Evolutionary conservation across 2,329 filamentous ascomycete genomes (phyloP).

Genomic region (Hypoxylon sp.): DNA sequence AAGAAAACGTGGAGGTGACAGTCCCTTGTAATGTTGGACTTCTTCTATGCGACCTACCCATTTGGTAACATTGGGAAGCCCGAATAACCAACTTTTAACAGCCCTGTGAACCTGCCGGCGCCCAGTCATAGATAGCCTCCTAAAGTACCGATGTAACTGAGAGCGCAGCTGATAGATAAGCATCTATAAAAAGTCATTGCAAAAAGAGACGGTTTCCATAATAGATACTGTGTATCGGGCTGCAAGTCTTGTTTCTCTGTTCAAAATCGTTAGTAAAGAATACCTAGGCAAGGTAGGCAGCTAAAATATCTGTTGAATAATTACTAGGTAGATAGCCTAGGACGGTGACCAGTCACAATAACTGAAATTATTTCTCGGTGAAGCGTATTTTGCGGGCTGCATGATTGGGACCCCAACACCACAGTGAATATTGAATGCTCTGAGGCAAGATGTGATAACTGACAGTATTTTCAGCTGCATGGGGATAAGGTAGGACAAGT

Average conservation of each 20-base stretch:
- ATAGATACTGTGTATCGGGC: neutral
- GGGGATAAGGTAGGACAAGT: constrained; percentile 12
- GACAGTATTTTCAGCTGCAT: constrained; percentile 20
- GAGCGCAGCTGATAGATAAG: neutral
- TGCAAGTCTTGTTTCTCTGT: neutral
- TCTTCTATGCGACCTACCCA: constrained; percentile 8
- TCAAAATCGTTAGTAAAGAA: neutral
- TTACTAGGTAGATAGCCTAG: neutral
- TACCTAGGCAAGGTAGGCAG: no score
- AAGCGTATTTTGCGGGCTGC: constrained; percentile 10
- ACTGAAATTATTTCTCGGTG: neutral
- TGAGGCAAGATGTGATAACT: constrained; percentile 16
- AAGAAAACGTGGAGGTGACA: constrained; percentile 8
- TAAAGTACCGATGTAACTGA: neutral
- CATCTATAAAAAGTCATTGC: neutral
- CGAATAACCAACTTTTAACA: constrained; percentile 1
- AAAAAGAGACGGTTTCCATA: neutral
- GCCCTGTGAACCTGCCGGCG: neutral
- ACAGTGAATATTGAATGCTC: constrained; percentile 8
- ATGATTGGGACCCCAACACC: constrained; percentile 12
- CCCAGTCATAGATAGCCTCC: neutral
- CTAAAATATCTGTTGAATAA: neutral
- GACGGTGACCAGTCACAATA: neutral
- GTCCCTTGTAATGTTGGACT: neutral
- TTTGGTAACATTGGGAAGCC: constrained; percentile 3